Evolutionary conservation across 1,139 yeast genomes (phyloP).

Genomic region (Protomyces inundatus): DNA sequence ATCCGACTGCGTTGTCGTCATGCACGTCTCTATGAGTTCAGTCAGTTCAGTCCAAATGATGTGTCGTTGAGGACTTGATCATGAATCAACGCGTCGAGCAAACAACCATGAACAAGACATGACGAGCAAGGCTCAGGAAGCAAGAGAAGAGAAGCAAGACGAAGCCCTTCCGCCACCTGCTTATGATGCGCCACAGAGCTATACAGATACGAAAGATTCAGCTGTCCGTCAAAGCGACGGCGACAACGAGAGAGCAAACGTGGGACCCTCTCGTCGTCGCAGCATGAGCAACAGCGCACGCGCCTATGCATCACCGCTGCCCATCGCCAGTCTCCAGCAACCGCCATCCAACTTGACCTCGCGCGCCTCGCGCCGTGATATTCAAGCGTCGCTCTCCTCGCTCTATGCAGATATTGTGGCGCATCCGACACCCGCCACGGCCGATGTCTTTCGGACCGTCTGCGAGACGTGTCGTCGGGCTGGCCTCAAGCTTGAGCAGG

Average conservation of each 20-base stretch:
- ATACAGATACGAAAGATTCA: no score
- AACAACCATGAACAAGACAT: not conserved
- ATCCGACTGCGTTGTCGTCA: not conserved
- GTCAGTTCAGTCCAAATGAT: not conserved
- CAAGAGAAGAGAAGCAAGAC: not conserved
- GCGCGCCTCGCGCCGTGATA: not conserved
- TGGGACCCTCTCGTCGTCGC: no score
- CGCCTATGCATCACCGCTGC: not conserved
- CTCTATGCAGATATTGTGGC: constrained; percentile 6
- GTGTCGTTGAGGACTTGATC: not conserved
- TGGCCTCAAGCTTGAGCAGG: not conserved
- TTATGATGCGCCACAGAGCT: not conserved
- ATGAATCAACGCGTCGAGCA: not conserved
- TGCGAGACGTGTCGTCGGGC: constrained; percentile 5
- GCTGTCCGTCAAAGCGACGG: no score
- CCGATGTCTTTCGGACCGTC: constrained; percentile 1
- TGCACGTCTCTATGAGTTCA: not conserved
- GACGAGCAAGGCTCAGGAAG: not conserved
- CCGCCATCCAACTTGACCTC: not conserved
- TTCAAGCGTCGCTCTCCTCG: not conserved
- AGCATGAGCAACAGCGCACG: not conserved
- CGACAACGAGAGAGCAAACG: no score
- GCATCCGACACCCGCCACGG: not conserved
- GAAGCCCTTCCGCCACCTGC: not conserved
- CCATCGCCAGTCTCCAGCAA: not conserved